Base-by-base conservation (phyloP, 202 grass and related monocot genomes). In the Brachypodium distachyon region DNA sequence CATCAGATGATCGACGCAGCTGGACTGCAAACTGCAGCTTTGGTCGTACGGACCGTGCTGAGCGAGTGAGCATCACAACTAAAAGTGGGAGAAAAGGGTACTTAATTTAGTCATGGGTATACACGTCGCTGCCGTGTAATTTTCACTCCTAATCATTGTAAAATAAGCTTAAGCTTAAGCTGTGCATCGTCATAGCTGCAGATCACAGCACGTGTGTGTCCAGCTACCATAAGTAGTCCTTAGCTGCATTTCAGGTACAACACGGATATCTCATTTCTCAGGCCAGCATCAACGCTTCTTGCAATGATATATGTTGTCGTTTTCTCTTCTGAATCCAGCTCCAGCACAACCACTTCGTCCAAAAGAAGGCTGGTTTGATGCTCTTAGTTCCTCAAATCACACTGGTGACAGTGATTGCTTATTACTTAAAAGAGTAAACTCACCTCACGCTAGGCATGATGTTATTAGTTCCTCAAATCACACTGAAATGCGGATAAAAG, bases 121-220 rank as follows among this genome's bases (percentile, higher is more conserved):
- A 7, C 17, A 67, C 67, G 74, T 74, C 34, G 73, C 52, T 80
- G 9, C 26, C 25, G 0, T 56, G 39, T 77, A 56, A 48, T 69
- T 26, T 69, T 80, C 25, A 9, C 44, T 60, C 52, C 41, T 61
- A 81, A 73, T 87, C 58, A 73, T 87, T 77, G 77, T 27, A 27
- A 25, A 9, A 22, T 25, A 38, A 50, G 65, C 37, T 65, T 25
- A 38, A 50, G 65, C 37, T 65, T 17, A 82, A 66, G 23, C 25
- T 5, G 41, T 38, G 11, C 33, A 44, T 52, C 25, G 33, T 52
- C 25, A 36, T 39, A 75, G 70, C 77, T 86, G 70, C 70, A 66
- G 23, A 9, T 22, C 25, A 43, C 22, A 43, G 33, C 9, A 44
- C n/a, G n/a, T 72, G 9, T 51, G 27, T n/a, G 43, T 70, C 61